Base-by-base conservation (phyloP, 768 basidiomycete genomes). In the Gyrodon lividus region DNA sequence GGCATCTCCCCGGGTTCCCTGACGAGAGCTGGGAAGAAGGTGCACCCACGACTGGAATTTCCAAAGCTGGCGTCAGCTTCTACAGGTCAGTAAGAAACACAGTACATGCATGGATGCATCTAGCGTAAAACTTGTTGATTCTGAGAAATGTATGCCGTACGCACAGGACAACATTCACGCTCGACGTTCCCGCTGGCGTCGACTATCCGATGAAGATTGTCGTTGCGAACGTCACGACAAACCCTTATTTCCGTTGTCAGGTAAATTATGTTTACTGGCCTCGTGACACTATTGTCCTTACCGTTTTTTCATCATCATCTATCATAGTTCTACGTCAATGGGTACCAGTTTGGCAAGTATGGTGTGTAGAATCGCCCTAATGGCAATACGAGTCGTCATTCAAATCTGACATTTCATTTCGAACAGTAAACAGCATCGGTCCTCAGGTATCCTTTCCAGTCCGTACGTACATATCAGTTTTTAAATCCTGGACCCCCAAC, bases 1-100 rank as follows among this genome's bases (percentile, higher is more conserved):
- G 79, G 77, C 82, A 84, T 58, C 70, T 83, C n/a, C 82, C 82
- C 19, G 75, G 70, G 26, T 80, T 79, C 62, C 67, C 80, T 39
- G 79, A 81, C 48, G 64, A 70, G 10, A 53, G 51, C 0, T 83
- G 82, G 82, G 58, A 67, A 10, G 47, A 55, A 24, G 70, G 75
- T 3, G 70, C 67, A 10, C 78, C 79, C 1, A 77, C 71, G 8
- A 59, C 54, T 1, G 78, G 77, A 24, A 71, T 74, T 33, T 63
- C 70, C 5, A 54, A 66, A 7, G 72, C 77, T 6, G 80, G 80
- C 20, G 77, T 79, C 31, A 67, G 63, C 45, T 79, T 81, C 63
- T 80, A 74, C 54, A 73, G 77, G 77, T 74, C 17, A 41, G 48
- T 26, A 26, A 7, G 12, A 17, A 7, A 55, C 38, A 28, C n/a